These are phyloP conservation scores for Curvularia eragrostidis DNA, from an alignment of 2,329 filamentous ascomycete genomes.

Conservation along the genomic window DNA sequence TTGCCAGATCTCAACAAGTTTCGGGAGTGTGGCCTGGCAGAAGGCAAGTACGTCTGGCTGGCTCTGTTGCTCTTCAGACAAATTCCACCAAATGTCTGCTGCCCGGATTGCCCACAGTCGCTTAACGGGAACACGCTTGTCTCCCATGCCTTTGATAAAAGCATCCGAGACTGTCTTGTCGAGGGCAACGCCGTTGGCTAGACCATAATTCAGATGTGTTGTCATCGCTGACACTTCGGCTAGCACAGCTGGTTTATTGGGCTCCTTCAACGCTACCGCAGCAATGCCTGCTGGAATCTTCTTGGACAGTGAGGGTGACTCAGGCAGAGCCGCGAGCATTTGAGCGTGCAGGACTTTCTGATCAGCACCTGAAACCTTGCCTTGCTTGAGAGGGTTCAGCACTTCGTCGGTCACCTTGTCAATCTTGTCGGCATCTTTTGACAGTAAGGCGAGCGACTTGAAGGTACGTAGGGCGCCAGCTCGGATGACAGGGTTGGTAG, in stretches of 20 bases:
- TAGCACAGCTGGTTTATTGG: constrained; percentile 81
- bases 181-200: constrained; percentile 67
- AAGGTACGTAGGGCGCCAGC: constrained; percentile 79
- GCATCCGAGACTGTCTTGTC: constrained; percentile 72
- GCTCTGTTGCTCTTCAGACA: constrained; percentile 57
- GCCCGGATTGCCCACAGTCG: constrained; percentile 80
- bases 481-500: constrained; percentile 80
- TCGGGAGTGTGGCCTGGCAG: constrained; percentile 59
- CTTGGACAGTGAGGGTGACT: constrained; percentile 67
- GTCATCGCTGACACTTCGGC: constrained; percentile 77
- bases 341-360: constrained; percentile 84
- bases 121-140: constrained; percentile 81
- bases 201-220: constrained; percentile 66
- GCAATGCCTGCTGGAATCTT: constrained; percentile 73
- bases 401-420: constrained; percentile 79
- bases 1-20: constrained; percentile 73
- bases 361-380: constrained; percentile 84
- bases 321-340: constrained; percentile 67
- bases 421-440: constrained; percentile 64
- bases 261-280: constrained; percentile 77
- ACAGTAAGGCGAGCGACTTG: constrained; percentile 68
- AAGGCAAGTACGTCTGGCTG: constrained; percentile 57
- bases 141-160: constrained; percentile 79
- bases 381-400: constrained; percentile 76
- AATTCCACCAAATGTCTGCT: constrained; percentile 72